phyloP scores from a whole-genome alignment of 2,329 filamentous ascomycete genomes.

The Metarhizium brunneum region DNA sequence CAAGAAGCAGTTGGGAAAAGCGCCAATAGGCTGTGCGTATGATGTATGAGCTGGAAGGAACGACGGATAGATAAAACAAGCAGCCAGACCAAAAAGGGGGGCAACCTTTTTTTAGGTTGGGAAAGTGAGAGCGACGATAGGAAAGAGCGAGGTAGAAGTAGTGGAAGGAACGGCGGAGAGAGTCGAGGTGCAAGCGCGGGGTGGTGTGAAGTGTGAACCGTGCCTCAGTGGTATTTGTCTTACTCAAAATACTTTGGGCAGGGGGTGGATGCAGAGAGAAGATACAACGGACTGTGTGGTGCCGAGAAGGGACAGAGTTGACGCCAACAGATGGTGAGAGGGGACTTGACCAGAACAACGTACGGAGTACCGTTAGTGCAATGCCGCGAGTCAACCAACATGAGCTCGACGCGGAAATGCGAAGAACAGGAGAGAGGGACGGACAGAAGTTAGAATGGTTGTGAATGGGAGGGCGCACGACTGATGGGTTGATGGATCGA shows the following conservation, averaged over 20 bases:
- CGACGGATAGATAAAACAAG: neutral
- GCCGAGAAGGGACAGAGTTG: neutral
- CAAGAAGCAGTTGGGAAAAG: neutral
- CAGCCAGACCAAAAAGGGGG: neutral
- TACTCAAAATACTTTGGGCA: neutral
- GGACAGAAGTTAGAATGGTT: neutral
- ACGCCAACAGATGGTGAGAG: neutral
- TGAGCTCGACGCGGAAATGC: neutral
- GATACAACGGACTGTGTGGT: neutral
- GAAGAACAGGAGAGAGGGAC: neutral
- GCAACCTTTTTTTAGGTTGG: neutral
- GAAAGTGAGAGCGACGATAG: neutral
- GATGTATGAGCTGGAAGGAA: neutral
- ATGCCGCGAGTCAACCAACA: neutral
- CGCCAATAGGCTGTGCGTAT: neutral
- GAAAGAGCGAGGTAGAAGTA: constrained; percentile 1
- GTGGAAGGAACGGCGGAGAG: neutral
- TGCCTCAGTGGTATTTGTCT: too few relatives aligned
- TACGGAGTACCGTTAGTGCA: neutral
- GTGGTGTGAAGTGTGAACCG: neutral
- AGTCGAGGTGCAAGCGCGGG: neutral
- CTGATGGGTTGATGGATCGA: neutral
- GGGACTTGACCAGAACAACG: neutral
- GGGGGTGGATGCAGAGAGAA: neutral
- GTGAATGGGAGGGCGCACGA: neutral